These are phyloP conservation scores for Ogataea kodamae DNA, from an alignment of 805 yeast species.

Conservation along the genomic window DNA sequence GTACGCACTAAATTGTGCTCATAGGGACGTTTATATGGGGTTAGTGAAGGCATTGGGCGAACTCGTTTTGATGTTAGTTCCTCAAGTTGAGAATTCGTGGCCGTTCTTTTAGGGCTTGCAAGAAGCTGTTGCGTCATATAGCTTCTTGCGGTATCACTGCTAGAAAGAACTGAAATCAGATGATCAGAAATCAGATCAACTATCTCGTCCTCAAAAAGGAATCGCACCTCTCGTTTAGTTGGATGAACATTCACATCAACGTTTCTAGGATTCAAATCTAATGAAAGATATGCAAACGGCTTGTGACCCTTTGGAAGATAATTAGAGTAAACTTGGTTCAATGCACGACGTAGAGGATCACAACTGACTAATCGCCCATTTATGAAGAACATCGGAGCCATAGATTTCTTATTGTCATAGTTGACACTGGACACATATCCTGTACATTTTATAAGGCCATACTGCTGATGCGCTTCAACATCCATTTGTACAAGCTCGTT, in stretches of 20 bases:
- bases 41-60: constrained; percentile 6
- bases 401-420: constrained; percentile 60
- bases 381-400: constrained; percentile 75
- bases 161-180: constrained; percentile 49
- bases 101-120: constrained; percentile 34
- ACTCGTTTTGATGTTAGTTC: constrained; percentile 8
- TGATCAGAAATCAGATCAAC: constrained; percentile 52
- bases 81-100: constrained; percentile 12
- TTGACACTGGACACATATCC: constrained; percentile 75
- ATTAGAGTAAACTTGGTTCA: constrained; percentile 55
- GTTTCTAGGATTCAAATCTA: constrained; percentile 62
- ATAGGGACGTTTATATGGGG: constrained; percentile 37
- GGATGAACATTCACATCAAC: constrained; percentile 96
- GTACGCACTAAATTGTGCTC: constrained; percentile 71
- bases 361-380: constrained; percentile 80
- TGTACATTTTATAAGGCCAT: constrained; percentile 49
- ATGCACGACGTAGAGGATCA: constrained; percentile 72
- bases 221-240: constrained; percentile 87
- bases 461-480: constrained; percentile 28
- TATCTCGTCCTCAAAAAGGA: constrained; percentile 83
- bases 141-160: constrained; percentile 62
- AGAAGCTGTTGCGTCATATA: constrained; percentile 62
- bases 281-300: constrained; percentile 73
- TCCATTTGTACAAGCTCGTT: constrained; percentile 54
- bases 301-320: constrained; percentile 75